Evolutionary conservation across 331 rosid genomes (phyloP).

Genomic region (Quercus lobata): DNA sequence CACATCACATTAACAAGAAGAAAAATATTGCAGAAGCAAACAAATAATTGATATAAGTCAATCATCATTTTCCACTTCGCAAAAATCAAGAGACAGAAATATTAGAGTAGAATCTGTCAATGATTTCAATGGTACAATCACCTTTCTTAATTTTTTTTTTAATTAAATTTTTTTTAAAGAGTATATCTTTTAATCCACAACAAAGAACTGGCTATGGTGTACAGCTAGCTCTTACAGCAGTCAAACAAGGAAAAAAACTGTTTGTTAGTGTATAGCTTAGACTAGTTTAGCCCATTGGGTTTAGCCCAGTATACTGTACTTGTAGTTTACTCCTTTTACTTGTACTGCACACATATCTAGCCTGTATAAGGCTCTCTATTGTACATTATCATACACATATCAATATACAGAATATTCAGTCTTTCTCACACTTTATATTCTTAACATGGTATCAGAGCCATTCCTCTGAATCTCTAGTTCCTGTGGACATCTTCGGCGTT

Average conservation of each 20-base stretch:
- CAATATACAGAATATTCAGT: too few relatives aligned
- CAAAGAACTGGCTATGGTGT: neutral
- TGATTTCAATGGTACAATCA: neutral
- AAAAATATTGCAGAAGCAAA: slow-evolving; percentile 8
- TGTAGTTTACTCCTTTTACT: too few relatives aligned
- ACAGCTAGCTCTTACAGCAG: neutral
- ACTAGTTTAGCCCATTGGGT: too few relatives aligned
- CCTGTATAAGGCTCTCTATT: too few relatives aligned
- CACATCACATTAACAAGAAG: slow-evolving; percentile 17
- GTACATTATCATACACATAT: too few relatives aligned
- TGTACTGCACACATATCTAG: too few relatives aligned
- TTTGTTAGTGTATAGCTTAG: too few relatives aligned
- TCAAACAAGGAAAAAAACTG: neutral
- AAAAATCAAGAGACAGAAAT: neutral
- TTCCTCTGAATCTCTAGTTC: too few relatives aligned
- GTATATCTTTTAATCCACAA: neutral
- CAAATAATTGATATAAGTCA: neutral
- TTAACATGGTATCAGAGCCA: too few relatives aligned
- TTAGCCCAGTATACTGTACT: too few relatives aligned
- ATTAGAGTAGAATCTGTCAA: neutral
- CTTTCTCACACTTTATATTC: too few relatives aligned
- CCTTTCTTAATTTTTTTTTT: neutral
- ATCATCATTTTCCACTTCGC: neutral
- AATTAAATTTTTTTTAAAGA: neutral
- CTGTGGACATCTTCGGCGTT: too few relatives aligned